These are phyloP conservation scores for Hyaloscypha hepaticicola DNA, from an alignment of 495 filamentous ascomycete species.

Conservation along the genomic window DNA sequence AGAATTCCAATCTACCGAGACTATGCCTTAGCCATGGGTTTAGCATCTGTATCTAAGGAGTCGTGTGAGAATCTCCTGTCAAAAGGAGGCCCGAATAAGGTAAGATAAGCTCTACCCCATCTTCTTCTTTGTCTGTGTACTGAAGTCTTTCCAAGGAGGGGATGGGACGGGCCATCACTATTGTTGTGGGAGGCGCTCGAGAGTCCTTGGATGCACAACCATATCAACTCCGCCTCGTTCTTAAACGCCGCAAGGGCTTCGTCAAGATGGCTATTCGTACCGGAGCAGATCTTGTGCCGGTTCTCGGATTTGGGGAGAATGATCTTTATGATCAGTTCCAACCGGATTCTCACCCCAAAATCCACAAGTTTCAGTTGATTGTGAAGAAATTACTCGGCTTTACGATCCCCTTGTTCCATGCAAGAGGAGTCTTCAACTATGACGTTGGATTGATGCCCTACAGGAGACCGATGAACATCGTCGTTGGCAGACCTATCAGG, in stretches of 20 bases:
- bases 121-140: not conserved
- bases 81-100: slow-evolving; percentile 69
- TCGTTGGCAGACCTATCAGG: slow-evolving; percentile 77
- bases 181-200: slow-evolving; percentile 88
- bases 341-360: slow-evolving; percentile 63
- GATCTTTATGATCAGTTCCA: slow-evolving; percentile 89
- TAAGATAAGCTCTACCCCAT: slow-evolving; percentile 3
- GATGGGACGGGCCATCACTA: slow-evolving; percentile 95
- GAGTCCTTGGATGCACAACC: slow-evolving; percentile 89
- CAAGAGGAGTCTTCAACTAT: slow-evolving; percentile 93
- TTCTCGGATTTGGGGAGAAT: slow-evolving; percentile 92
- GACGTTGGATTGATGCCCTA: slow-evolving; percentile 96
- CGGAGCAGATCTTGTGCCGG: slow-evolving; percentile 88
- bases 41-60: slow-evolving; percentile 86
- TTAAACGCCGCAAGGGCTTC: slow-evolving; percentile 85
- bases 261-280: slow-evolving; percentile 88
- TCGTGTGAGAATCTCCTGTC: slow-evolving; percentile 84
- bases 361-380: slow-evolving; percentile 75
- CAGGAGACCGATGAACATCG: slow-evolving; percentile 78
- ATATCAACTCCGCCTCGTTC: slow-evolving; percentile 66
- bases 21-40: slow-evolving; percentile 80
- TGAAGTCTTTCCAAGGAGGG: slow-evolving; percentile 49
- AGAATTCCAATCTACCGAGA: slow-evolving; percentile 91
- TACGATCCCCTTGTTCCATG: slow-evolving; percentile 87
- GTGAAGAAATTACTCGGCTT: slow-evolving; percentile 87